Percentiles rank a stretch among this genome's conserved stretches.
Conservation (phyloP, 2,329 filamentous ascomycete species). For the Paecilomyces sp. region DNA sequence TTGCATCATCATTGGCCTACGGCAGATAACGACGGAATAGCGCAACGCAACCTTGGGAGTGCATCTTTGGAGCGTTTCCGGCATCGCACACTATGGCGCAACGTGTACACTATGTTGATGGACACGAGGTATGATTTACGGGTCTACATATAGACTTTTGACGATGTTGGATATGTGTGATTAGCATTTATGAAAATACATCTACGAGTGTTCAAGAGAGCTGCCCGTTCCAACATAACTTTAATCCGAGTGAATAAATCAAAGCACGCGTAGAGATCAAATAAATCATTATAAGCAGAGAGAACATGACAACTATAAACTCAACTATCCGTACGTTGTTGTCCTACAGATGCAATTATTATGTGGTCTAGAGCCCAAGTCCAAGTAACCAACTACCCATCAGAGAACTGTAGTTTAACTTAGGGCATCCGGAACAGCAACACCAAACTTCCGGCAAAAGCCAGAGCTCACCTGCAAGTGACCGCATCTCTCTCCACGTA, state of each 20-base stretch:
- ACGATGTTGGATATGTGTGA: background rate
- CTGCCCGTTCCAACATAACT: no score
- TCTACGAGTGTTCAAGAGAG: background rate
- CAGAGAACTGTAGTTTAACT: no score
- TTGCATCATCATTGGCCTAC: background rate
- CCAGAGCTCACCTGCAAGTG: background rate
- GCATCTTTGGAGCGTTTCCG: background rate
- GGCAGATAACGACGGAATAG: background rate
- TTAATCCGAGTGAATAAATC: no score
- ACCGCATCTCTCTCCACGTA: background rate
- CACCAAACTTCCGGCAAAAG: background rate
- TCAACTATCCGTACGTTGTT: no score
- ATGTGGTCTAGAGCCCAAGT: background rate
- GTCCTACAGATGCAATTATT: no score
- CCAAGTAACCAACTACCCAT: no score
- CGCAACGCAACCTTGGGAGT: background rate
- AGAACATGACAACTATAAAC: no score
- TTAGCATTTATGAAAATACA: background rate
- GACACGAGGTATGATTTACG: background rate
- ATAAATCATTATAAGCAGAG: no score
- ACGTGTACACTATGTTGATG: background rate
- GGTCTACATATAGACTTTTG: background rate
- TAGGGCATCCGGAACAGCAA: background rate
- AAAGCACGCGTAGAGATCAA: no score
- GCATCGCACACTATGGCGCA: background rate